These are phyloP conservation scores for Pilasporangium apinafurcum DNA, from an alignment of 352 stramenopile genomes.

Conservation along the genomic window DNA sequence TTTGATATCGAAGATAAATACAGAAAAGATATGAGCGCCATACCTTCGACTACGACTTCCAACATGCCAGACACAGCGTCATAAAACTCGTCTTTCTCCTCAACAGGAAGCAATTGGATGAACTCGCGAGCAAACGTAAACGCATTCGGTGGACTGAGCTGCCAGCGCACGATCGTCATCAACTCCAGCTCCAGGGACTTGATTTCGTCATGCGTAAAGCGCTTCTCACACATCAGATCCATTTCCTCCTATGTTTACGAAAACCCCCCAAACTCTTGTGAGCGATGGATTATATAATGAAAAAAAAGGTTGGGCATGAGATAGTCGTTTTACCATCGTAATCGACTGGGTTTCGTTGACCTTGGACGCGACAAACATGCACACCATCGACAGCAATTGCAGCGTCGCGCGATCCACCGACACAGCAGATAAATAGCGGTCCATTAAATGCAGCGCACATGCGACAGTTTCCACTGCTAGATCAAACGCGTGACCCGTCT, in stretches of 20 bases:
- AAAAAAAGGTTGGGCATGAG: neutral
- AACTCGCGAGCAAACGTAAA: slow-evolving; percentile 69
- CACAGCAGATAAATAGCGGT: slow-evolving; percentile 56
- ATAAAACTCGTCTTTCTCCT: slow-evolving; percentile 15
- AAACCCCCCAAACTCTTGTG: neutral
- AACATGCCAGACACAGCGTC: slow-evolving; percentile 7
- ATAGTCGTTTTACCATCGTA: slow-evolving; percentile 14
- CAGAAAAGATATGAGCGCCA: neutral
- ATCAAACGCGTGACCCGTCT: slow-evolving; percentile 68
- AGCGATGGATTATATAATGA: neutral
- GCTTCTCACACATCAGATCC: slow-evolving; percentile 63
- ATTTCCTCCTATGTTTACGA: slow-evolving; percentile 36
- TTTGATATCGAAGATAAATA: too few relatives aligned
- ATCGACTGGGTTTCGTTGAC: slow-evolving; percentile 69
- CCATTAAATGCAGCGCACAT: slow-evolving; percentile 60
- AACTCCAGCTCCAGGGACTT: slow-evolving; percentile 46
- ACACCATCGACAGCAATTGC: slow-evolving; percentile 71
- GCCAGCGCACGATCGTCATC: slow-evolving; percentile 47
- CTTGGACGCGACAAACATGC: slow-evolving; percentile 68
- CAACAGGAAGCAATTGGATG: slow-evolving; percentile 26
- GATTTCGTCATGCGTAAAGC: slow-evolving; percentile 63
- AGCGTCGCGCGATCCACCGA: slow-evolving; percentile 70
- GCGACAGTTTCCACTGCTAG: slow-evolving; percentile 56
- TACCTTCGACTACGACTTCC: slow-evolving; percentile 6
- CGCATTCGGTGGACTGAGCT: slow-evolving; percentile 55